A percentile compares a stretch with the other conserved stretches of the same genome.
These are phyloP conservation scores for Cetradonia linearis DNA, from an alignment of 495 filamentous ascomycete genomes.

Conservation along the genomic window DNA sequence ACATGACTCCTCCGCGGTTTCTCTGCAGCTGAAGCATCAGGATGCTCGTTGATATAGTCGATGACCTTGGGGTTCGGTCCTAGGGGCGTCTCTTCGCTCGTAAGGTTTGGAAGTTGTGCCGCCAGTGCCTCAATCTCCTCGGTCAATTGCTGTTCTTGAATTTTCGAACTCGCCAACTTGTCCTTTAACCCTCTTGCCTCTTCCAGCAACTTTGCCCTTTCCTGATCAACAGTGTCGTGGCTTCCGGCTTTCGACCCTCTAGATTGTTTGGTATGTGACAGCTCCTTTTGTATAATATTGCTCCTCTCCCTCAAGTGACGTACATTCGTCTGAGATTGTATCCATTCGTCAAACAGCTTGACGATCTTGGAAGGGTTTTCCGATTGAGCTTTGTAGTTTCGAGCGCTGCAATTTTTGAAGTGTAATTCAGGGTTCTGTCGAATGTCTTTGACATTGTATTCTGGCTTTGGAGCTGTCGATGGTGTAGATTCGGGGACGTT, in stretches of 20 bases:
- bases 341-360: slow-evolving; percentile 56
- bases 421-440: slow-evolving; percentile 70
- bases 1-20: slow-evolving; percentile 59
- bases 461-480: slow-evolving; percentile 65
- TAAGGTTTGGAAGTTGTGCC: slow-evolving; percentile 76
- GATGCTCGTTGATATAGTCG: slow-evolving; percentile 64
- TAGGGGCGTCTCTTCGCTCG: slow-evolving; percentile 61
- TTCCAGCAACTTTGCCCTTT: slow-evolving; percentile 24
- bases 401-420: slow-evolving; percentile 67
- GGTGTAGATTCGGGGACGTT: slow-evolving; percentile 22
- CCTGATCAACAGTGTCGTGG: not conserved
- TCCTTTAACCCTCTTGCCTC: slow-evolving; percentile 64
- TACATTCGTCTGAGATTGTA: slow-evolving; percentile 42
- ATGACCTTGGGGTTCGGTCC: slow-evolving; percentile 50
- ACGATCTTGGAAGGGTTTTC: slow-evolving; percentile 59
- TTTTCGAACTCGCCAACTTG: slow-evolving; percentile 48
- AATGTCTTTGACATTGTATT: slow-evolving; percentile 78
- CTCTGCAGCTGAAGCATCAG: slow-evolving; percentile 36
- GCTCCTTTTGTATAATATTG: slow-evolving; percentile 36
- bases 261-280: slow-evolving; percentile 14
- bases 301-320: slow-evolving; percentile 46
- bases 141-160: slow-evolving; percentile 46
- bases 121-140: slow-evolving; percentile 66
- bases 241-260: slow-evolving; percentile 9
- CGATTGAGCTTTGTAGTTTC: slow-evolving; percentile 67